Conservation (phyloP, 805 yeast genomes). For the Myxozyma mucilagina region DNA sequence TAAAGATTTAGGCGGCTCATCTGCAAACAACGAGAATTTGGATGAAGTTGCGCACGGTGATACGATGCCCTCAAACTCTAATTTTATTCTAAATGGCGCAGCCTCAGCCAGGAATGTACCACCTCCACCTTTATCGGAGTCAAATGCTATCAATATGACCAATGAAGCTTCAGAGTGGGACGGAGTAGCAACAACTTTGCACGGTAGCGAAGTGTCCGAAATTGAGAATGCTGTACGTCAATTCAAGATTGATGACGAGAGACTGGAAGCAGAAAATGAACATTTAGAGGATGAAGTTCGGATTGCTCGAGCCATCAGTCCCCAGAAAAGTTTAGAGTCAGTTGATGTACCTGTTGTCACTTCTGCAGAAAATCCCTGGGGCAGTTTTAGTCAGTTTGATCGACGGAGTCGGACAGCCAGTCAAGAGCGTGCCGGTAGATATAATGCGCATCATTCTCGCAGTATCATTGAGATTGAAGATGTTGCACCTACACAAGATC, state of each 20-base stretch:
- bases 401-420: slow-evolving; percentile 8
- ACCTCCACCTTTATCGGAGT: neutral
- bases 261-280: slow-evolving; percentile 3
- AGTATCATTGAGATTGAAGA: slow-evolving; percentile 12
- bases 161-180: slow-evolving; percentile 14
- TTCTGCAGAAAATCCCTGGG: slow-evolving; percentile 15
- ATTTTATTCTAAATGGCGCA: neutral
- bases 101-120: neutral
- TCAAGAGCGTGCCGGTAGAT: slow-evolving; percentile 16
- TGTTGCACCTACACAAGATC: slow-evolving; percentile 22
- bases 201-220: slow-evolving; percentile 5
- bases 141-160: neutral
- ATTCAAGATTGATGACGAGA: slow-evolving; percentile 16
- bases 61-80: neutral
- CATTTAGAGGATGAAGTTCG: slow-evolving; percentile 4
- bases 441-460: slow-evolving; percentile 14
- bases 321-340: neutral
- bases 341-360: neutral
- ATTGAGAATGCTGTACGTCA: slow-evolving; percentile 14
- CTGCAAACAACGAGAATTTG: neutral
- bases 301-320: slow-evolving; percentile 3
- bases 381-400: neutral
- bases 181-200: slow-evolving; percentile 13
- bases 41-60: neutral
- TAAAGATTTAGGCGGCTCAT: slow-evolving; percentile 7